Evolutionary conservation across 208 protist genomes (phyloP), one percentile per base, ranked within the genome.

Genomic region (Crithidia acanthocephali): DNA sequence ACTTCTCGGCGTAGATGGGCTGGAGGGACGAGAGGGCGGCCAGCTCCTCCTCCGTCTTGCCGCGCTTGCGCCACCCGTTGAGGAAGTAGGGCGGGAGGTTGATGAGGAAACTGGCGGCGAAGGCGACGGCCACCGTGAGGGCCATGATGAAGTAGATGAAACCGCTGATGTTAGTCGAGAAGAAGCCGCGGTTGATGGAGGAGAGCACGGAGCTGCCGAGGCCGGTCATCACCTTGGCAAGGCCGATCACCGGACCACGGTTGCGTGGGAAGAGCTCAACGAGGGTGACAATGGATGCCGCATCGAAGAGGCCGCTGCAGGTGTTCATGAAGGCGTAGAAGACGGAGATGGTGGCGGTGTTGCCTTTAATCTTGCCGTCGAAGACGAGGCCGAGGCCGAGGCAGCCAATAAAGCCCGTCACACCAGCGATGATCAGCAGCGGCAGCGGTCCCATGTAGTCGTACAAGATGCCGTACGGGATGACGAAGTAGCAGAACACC

Each of bases 61-160:
- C 70, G 18, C 84, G 80, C 18, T 75, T 55, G n/a, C 84, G 80
- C 82, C 83, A 92, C 71, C 76, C 72, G 59, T 92, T 92, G 33
- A 88, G 32, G 27, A 84, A 77, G 72, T 92, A 88, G 33, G 86
- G 86, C 51, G 86, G 86, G n/a, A 88, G 75, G 33, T 63, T 57
- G 8, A 92, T 40, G 35, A 81, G 53, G 40, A 89, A 61, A 35
- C 59, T 59, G 20, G 68, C 68, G 15, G 64, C 33, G 55, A 80
- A 13, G 27, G 74, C 50, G 15, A 87, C 81, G 13, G 66, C 69
- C 47, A 85, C 68, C 15, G 55, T 63, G 28, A 88, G 78, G 51
- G 69, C 80, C 84, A 89, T 88, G 53, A 92, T 71, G 51, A 87
- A 87, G 77, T 85, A 92, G 64, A 92, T 82, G 61, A 85, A 92